phyloP scores from a whole-genome alignment of 352 stramenopile genomes.

The Thraustochytrium striatum region DNA sequence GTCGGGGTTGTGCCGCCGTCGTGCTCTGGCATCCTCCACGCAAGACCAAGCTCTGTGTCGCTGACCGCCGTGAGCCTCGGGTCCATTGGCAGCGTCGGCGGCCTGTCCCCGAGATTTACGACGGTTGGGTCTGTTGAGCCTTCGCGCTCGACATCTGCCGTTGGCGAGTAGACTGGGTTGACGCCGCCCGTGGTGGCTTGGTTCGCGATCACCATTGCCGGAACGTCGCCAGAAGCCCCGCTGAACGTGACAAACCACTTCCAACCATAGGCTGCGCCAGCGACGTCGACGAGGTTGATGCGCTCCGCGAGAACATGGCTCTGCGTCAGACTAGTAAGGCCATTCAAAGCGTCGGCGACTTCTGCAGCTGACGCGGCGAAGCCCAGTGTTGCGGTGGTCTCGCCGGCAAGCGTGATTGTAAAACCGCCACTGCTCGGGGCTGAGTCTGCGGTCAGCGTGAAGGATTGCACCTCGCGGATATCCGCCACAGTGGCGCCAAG shows the following conservation, averaged over 20 bases:
- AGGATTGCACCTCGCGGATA: not conserved
- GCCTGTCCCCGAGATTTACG: not conserved
- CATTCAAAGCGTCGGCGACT: constrained; percentile 62
- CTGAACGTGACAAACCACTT: constrained; percentile 73
- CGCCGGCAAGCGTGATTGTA: constrained; percentile 57
- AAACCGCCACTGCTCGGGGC: constrained; percentile 59
- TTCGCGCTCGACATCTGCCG: not conserved
- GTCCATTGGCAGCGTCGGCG: not conserved
- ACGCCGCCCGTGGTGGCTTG: not conserved
- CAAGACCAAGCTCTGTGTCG: not conserved
- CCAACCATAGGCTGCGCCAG: constrained; percentile 56
- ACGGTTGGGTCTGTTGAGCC: not conserved
- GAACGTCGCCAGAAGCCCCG: constrained; percentile 58
- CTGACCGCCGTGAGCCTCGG: constrained; percentile 26
- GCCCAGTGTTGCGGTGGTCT: constrained; percentile 57
- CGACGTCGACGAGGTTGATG: constrained; percentile 61
- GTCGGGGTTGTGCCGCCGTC: not conserved
- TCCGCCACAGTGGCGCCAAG: constrained; percentile 59
- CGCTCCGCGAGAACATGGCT: not conserved
- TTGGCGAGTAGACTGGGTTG: not conserved
- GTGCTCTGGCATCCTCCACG: constrained; percentile 5
- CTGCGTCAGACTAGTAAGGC: constrained; percentile 59
- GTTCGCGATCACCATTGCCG: no score
- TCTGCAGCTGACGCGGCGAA: constrained; percentile 61
- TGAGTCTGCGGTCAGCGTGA: not conserved